Evolutionary conservation across 2,329 filamentous ascomycete species (phyloP), one percentile per base, ranked within the genome.

Genomic region (Arthrobotrys pseudoclavata): DNA sequence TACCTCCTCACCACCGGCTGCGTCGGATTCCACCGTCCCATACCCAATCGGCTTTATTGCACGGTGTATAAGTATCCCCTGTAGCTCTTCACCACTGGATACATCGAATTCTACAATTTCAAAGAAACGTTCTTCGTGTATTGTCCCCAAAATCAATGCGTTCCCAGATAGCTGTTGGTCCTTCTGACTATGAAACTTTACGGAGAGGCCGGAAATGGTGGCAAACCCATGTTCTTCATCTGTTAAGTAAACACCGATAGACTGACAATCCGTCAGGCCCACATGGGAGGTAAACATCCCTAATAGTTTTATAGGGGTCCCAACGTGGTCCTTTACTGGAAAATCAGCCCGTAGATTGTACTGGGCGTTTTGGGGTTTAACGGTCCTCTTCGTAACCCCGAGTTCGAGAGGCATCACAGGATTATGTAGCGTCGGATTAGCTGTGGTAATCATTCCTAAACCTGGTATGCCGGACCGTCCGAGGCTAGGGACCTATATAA

Each of bases 381-480:
- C 15, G 7, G 31, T 18, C 18, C 26, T n/a, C n/a, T n/a, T n/a
- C n/a, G n/a, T n/a, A n/a, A n/a, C n/a, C n/a, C n/a, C n/a, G n/a
- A n/a, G n/a, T n/a, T n/a, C 9, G 10, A 31, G 13, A 4, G 22
- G 6, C 15, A 34, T 47, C 9, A 4, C 37, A 4, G 10, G 18
- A 12, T 2, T 42, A 9, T 3, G 31, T 12, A 45, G 31, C 9
- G 1, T 20, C 7, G 48, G 31, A 60, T 69, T 52, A 5, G 13
- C 15, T 3, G n/a, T 61, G 52, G 50, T 69, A 20, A 69, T 60
- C 20, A 42, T 60, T 1, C 66, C 66, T 7, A 69, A 18, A 15
- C 50, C 48, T 15, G 42, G 6, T 2, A 53, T 15, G 10, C 50
- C 24, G 4, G 1, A n/a, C 15, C 50, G 24, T 10, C 26, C 2